A percentile compares a stretch with the other conserved stretches of the same genome.
phyloP scores from a whole-genome alignment of 352 stramenopile genomes.

The Phytophthora pluvialis region DNA sequence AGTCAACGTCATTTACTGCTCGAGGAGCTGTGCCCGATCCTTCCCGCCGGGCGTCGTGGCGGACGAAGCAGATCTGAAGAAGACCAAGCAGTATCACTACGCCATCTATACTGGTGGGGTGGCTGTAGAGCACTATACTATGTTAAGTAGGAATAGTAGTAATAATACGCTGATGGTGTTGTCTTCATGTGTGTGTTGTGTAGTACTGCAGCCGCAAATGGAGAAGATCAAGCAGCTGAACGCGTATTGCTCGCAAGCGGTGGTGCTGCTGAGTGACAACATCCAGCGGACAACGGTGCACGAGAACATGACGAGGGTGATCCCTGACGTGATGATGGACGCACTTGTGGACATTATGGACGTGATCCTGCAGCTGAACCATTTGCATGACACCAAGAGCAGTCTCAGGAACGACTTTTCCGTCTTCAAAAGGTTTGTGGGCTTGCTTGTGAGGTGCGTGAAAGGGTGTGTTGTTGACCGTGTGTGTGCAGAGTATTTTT shows the following conservation, averaged over 20 bases:
- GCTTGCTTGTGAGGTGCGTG: not conserved
- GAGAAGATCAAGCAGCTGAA: constrained; percentile 60
- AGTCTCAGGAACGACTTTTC: constrained; percentile 80
- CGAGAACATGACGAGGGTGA: constrained; percentile 66
- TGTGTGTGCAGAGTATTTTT: constrained; percentile 50
- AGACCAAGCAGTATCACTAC: constrained; percentile 51
- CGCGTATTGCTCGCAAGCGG: constrained; percentile 62
- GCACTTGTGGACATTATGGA: constrained; percentile 68
- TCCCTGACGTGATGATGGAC: constrained; percentile 69
- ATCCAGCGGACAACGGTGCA: constrained; percentile 72
- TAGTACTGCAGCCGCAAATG: constrained; percentile 70
- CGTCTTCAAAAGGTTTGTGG: constrained; percentile 67
- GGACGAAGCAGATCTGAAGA: constrained; percentile 29
- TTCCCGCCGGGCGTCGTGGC: constrained; percentile 41
- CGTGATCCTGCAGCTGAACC: constrained; percentile 66
- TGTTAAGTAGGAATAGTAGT: not conserved
- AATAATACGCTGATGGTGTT: not conserved
- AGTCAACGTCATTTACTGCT: constrained; percentile 62
- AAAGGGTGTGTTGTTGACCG: constrained; percentile 3
- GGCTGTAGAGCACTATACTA: not conserved
- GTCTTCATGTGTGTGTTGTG: not conserved
- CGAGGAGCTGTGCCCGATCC: constrained; percentile 58
- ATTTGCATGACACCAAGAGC: constrained; percentile 72
- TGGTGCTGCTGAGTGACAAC: constrained; percentile 72
- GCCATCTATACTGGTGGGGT: constrained; percentile 53